These are phyloP conservation scores for Trichosporon ovoides DNA, from an alignment of 1,284 basidiomycete genomes.

Conservation along the genomic window DNA sequence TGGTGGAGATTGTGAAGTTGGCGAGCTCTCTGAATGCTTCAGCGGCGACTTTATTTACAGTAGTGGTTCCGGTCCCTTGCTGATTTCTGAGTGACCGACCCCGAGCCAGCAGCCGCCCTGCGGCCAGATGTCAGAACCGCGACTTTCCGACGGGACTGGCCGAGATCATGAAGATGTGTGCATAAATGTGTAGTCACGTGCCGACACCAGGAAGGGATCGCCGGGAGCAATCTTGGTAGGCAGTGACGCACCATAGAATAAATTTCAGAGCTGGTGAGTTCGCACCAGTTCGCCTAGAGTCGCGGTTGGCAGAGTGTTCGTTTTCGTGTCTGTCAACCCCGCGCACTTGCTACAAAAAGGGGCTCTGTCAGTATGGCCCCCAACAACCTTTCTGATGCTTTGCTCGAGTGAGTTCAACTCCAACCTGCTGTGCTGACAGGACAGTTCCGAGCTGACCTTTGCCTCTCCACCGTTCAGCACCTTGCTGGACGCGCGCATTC, in stretches of 20 bases:
- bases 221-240: too few relatives aligned
- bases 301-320: neutral
- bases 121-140: neutral
- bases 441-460: conserved; percentile 41
- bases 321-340: conserved; percentile 4
- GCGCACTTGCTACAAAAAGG: neutral
- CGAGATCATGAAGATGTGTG: too few relatives aligned
- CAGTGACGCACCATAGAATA: too few relatives aligned
- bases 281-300: neutral
- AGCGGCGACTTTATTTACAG: neutral
- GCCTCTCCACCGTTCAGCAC: conserved; percentile 50
- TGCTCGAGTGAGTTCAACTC: conserved; percentile 31
- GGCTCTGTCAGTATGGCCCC: conserved; percentile 24
- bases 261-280: neutral
- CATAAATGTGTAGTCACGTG: too few relatives aligned
- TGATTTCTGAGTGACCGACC: neutral
- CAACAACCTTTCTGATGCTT: conserved; percentile 31
- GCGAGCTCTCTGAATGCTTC: neutral
- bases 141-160: neutral
- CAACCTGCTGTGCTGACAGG: neutral
- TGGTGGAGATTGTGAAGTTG: neutral
- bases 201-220: too few relatives aligned
- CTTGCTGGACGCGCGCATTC: conserved; percentile 62
- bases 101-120: neutral
- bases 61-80: too few relatives aligned